Evolutionary conservation across 768 basidiomycete genomes (phyloP).

Genomic region (Rhizopogon sp.): DNA sequence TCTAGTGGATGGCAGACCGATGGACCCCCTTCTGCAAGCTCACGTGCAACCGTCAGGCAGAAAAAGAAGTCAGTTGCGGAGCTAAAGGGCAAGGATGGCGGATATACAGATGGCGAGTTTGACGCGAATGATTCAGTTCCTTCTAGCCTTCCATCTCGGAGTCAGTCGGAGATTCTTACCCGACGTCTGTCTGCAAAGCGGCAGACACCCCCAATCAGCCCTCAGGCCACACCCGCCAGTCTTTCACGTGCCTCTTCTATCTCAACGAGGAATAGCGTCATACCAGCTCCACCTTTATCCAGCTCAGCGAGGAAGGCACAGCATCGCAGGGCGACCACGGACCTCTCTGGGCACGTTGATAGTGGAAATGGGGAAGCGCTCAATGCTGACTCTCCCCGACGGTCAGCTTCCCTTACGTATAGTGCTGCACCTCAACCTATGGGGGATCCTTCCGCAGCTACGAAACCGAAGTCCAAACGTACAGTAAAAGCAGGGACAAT

Average conservation of each 20-base stretch:
- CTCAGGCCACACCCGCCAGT: neutral
- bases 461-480: slow-evolving; percentile 6
- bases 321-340: slow-evolving; percentile 5
- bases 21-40: slow-evolving; percentile 2
- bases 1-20: slow-evolving; percentile 18
- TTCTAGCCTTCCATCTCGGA: neutral
- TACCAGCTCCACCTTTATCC: neutral
- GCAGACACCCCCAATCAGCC: neutral
- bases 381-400: neutral
- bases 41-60: slow-evolving; percentile 4
- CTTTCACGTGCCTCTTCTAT: slow-evolving; percentile 5
- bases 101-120: slow-evolving; percentile 24
- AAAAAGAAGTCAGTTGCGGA: slow-evolving; percentile 18
- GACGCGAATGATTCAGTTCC: neutral
- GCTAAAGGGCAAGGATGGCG: slow-evolving; percentile 19
- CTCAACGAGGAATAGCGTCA: neutral
- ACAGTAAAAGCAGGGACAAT: neutral
- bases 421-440: neutral
- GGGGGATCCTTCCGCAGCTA: neutral
- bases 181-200: neutral
- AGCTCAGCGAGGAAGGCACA: neutral
- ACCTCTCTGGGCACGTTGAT: neutral
- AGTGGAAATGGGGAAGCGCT: neutral
- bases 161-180: neutral
- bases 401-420: neutral